Evolutionary conservation across 2,329 filamentous ascomycete species (phyloP).

Genomic region (Ophiocordyceps robertsii): DNA sequence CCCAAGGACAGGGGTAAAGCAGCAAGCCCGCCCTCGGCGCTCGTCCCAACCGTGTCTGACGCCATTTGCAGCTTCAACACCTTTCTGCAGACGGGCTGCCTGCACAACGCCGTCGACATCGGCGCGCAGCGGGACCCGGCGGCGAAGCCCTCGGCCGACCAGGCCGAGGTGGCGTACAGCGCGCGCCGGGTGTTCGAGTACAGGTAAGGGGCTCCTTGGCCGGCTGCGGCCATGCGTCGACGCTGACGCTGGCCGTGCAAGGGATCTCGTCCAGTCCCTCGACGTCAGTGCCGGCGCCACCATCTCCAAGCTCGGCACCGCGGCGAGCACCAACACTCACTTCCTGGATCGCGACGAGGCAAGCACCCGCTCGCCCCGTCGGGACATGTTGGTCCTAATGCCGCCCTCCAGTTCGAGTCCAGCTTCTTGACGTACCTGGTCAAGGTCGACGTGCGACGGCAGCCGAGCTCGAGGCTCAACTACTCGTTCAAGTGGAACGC

Average conservation of each 20-base stretch:
- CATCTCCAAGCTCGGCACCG: not conserved
- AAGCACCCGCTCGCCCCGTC: too few species aligned
- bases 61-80: not conserved
- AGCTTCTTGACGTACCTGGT: constrained; percentile 2
- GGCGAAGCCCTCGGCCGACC: not conserved
- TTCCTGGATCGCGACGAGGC: not conserved
- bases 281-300: not conserved
- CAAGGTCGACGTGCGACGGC: not conserved
- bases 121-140: not conserved
- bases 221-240: too few species aligned
- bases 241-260: not conserved
- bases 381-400: not conserved
- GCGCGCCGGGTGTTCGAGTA: not conserved
- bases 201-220: not conserved
- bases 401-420: not conserved
- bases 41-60: not conserved
- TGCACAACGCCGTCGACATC: not conserved
- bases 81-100: not conserved
- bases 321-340: not conserved
- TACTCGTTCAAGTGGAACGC: not conserved
- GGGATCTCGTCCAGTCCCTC: not conserved
- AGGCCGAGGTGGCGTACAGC: not conserved
- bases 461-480: not conserved
- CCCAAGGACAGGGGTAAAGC: not conserved
- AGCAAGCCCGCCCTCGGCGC: not conserved